Conservation (phyloP, 352 stramenopile species). For the Phytophthora ohioensis region DNA sequence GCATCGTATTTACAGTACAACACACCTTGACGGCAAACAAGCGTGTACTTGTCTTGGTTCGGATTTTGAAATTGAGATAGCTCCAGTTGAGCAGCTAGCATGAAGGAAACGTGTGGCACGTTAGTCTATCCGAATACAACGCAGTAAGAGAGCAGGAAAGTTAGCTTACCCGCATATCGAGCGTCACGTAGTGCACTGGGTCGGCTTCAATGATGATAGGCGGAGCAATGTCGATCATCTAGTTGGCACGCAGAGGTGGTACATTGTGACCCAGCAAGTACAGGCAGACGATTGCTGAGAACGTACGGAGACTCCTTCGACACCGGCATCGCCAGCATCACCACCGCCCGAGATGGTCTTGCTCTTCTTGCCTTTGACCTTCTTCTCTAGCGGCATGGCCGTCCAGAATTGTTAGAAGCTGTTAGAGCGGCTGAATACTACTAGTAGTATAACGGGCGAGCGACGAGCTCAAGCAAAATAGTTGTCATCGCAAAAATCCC, state of each 20-base stretch:
- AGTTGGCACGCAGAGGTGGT: not conserved
- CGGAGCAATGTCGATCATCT: slow-evolving; percentile 46
- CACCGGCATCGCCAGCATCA: slow-evolving; percentile 18
- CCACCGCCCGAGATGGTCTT: slow-evolving; percentile 24
- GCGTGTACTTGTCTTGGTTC: slow-evolving; percentile 56
- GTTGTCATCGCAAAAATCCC: too few relatives aligned
- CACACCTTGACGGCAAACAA: slow-evolving; percentile 63
- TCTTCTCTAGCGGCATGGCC: slow-evolving; percentile 57
- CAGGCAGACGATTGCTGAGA: not conserved
- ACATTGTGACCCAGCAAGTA: not conserved
- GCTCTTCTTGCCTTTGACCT: slow-evolving; percentile 43
- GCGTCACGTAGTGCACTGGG: slow-evolving; percentile 56
- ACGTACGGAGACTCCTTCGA: slow-evolving; percentile 31
- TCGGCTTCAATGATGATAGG: slow-evolving; percentile 51
- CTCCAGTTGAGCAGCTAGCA: slow-evolving; percentile 67
- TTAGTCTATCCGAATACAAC: not conserved
- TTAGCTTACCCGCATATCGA: slow-evolving; percentile 58
- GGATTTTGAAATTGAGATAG: slow-evolving; percentile 70
- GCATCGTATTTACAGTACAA: not conserved
- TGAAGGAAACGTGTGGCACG: not conserved
- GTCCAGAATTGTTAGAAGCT: too few relatives aligned
- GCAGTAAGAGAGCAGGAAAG: not conserved
- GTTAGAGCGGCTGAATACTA: too few relatives aligned
- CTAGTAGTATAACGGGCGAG: too few relatives aligned
- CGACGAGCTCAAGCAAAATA: too few relatives aligned